Evolutionary conservation across 129 eudicot species (phyloP), one percentile per base, ranked within the genome.

Genomic region (Tagetes patula): DNA sequence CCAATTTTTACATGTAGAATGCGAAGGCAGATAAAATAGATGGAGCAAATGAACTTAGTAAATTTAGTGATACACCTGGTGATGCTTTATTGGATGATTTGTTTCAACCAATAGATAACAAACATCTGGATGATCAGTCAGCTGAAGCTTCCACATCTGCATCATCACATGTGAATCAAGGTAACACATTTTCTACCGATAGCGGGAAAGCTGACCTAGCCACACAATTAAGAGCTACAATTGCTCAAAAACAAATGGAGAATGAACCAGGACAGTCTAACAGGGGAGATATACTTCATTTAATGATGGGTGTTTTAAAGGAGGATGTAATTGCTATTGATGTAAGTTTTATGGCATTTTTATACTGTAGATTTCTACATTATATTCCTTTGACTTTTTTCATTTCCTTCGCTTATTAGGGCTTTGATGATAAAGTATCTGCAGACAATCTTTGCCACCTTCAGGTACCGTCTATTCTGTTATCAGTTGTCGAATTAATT

Each of bases 61-160:
- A 87, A 72, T 94, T 94, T 77, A 94, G 97, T 86, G 98, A 90
- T 77, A 73, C 96, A 69, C 98, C 98, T 36, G 93, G 88, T 47
- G 98, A 94, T 86, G 98, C 97, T 65, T 94, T 91, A 61, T 78
- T 90, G 85, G 98, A 94, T 52, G 98, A 94, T 78, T 83, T 94
- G 20, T 87, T 94, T 67, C 96, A 86, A 70, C 96, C 96, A 13
- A 54, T 86, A 41, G 88, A 84, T 78, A 86, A 81, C 62, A 87
- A 81, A 42, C 83, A 37, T 37, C 69, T 71, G 43, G 88, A 71
- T 66, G 91, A 86, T 36, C 79, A 33, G 41, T 83, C 70, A 48
- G 89, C 86, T 72, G 89, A 84, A 79, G 95, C 97, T 73, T 90
- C 96, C 38, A 83, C 92, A 30, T 81, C 96, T 74, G 82, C 96